Base-by-base conservation (phyloP, 2,329 filamentous ascomycete genomes). In the Cladobotryum protrusum region DNA sequence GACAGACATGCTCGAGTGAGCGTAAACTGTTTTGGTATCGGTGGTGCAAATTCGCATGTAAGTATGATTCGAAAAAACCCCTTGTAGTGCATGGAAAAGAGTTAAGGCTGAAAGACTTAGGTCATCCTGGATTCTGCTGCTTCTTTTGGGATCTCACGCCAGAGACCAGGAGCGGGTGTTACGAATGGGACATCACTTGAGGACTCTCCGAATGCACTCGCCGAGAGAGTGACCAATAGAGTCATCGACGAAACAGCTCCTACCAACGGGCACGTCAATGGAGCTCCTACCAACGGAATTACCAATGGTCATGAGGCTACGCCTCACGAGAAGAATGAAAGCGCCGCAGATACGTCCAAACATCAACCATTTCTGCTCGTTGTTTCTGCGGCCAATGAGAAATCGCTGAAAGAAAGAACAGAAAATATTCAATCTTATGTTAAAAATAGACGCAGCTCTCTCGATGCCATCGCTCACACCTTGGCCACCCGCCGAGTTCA, bases 11-110 rank as follows among this genome's bases (percentile, higher is more conserved):
- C 59, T 13, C 46, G 56, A 2, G 59, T 61, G 1, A 62, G 59
- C 2, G 52, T 70, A 2, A 71, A 67, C 42, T 61, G 56, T 3
- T 71, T 70, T 43, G 67, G 68, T 0, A 57, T 70, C 4, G 68
- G 66, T 1, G 68, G 68, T 3, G 49, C 64, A 1, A 70, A 70
- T 45, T 65, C 62, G 1, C 68, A 70, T 42, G 53, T 49, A 44
- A 33, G 41, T 64, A 13, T 12, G 12, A 12, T 41, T 3, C 12
- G 12, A 4, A 24, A 36, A n/a, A n/a, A n/a, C n/a, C n/a, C n/a
- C n/a, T n/a, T n/a, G n/a, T n/a, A n/a, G n/a, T n/a, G n/a, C n/a
- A n/a, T n/a, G n/a, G n/a, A n/a, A n/a, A n/a, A n/a, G n/a, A 5
- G 5, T 13, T n/a, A 13, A 12, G 12, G 7, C 15, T 8, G 7